Evolutionary conservation across 2,329 filamentous ascomycete species (phyloP).

Genomic region (Furcasterigmium furcatum): DNA sequence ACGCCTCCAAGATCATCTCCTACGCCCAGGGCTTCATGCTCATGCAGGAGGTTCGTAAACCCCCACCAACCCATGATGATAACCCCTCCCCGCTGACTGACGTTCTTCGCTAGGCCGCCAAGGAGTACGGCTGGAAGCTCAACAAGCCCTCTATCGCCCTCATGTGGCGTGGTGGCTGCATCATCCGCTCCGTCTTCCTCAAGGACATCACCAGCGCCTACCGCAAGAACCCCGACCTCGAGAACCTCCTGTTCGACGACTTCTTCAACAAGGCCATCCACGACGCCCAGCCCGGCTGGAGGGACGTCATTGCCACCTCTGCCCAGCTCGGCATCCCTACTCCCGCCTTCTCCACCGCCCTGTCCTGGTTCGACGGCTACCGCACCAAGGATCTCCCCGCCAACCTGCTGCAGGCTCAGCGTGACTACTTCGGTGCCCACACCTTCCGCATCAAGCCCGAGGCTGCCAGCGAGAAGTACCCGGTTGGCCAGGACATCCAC

Average conservation of each 20-base stretch:
- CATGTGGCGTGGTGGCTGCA: conserved; percentile 99
- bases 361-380: conserved; percentile 99
- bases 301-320: conserved; percentile 86
- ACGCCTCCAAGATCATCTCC: conserved; percentile 99
- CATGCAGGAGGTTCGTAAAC: conserved; percentile 76
- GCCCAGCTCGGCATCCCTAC: conserved; percentile 94
- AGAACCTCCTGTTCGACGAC: conserved; percentile 97
- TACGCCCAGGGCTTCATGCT: conserved; percentile 99
- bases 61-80: not conserved
- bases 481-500: conserved; percentile 84
- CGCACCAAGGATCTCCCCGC: conserved; percentile 94
- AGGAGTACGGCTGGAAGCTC: conserved; percentile 96
- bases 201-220: conserved; percentile 99
- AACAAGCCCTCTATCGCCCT: conserved; percentile 99
- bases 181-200: conserved; percentile 99
- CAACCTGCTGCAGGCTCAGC: conserved; percentile 97
- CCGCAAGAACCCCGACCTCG: conserved; percentile 87
- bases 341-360: conserved; percentile 92
- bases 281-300: conserved; percentile 90
- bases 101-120: conserved; percentile 66
- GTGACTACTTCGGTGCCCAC: conserved; percentile 98
- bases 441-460: conserved; percentile 88
- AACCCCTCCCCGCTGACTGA: conserved; percentile 20
- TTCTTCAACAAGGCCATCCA: conserved; percentile 99
- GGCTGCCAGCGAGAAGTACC: conserved; percentile 73